Percentiles rank a stretch among this genome's conserved stretches.
phyloP scores from a whole-genome alignment of 2,329 filamentous ascomycete species.

The Alternaria ethzedia region DNA sequence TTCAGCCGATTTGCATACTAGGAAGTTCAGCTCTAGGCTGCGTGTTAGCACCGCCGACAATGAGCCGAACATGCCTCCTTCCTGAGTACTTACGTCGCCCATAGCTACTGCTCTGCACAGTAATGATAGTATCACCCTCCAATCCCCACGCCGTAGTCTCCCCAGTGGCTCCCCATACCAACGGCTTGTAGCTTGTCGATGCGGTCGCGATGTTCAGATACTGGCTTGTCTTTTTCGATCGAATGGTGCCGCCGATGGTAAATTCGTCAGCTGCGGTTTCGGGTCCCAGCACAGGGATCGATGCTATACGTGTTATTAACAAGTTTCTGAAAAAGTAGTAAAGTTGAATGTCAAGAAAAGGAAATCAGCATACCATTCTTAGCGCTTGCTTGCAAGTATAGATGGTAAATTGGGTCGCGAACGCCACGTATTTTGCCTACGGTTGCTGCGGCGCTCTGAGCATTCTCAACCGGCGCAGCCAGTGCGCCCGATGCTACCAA shows the following conservation, averaged over 20 bases:
- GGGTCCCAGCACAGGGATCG: constrained; percentile 60
- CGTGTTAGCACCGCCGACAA: not conserved
- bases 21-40: constrained; percentile 56
- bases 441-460: constrained; percentile 39
- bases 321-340: not conserved
- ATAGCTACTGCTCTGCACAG: constrained; percentile 52
- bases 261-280: constrained; percentile 58
- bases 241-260: constrained; percentile 58
- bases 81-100: constrained; percentile 47
- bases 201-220: constrained; percentile 58
- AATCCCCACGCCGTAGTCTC: constrained; percentile 60
- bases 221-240: constrained; percentile 56
- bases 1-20: constrained; percentile 54
- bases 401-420: constrained; percentile 59
- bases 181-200: constrained; percentile 60
- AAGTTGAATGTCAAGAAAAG: not conserved
- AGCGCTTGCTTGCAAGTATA: constrained; percentile 58
- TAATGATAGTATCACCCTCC: constrained; percentile 58
- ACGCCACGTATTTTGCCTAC: constrained; percentile 60
- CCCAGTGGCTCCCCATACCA: constrained; percentile 53
- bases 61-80: not conserved
- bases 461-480: constrained; percentile 17
- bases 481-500: constrained; percentile 10
- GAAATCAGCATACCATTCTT: constrained; percentile 43
- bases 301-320: constrained; percentile 26